Base-by-base conservation (phyloP, 2,329 filamentous ascomycete genomes). In the Cucurbitaria berberidis region DNA sequence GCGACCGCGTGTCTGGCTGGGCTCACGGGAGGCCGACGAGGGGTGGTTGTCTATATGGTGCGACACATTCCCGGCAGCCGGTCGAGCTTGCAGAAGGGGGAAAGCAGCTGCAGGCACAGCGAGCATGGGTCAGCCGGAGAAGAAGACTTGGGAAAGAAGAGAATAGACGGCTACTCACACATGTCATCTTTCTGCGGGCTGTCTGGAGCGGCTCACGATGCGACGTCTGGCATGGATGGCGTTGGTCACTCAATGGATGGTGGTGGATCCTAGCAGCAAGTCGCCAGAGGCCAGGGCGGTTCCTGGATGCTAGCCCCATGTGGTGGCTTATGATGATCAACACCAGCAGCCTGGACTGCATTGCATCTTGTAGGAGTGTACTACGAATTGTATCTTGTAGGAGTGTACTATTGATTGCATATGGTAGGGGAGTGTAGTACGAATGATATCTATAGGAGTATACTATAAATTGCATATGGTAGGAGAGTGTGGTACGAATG, bases 1-100 rank as follows among this genome's bases (percentile, higher is more conserved):
- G 55, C 79, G 69, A 36, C 79, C 79, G 54, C 80, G 74, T 50
- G 74, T 78, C 57, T 77, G 67, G 50, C 76, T 77, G 42, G 75
- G 71, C 53, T 80, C 78, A 54, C 75, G 76, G 38, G 72, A 71
- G 55, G 72, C 66, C 42, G 60, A 60, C 22, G 64, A 64, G 57
- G 68, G 62, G 51, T 61, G 45, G 19, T 67, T 48, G 19, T 68
- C 68, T 64, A 68, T 63, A 67, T 74, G 71, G 70, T 74, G 72
- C 66, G 73, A 71, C 72, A 64, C 63, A 59, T 64, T 71, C 59
- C 68, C 72, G 60, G 71, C 67, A 69, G 66, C 62, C 55, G 67
- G 72, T 70, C 71, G 70, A 63, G 71, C 66, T 68, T 75, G 71
- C 64, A 74, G 66, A 64, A 72, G 68, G 60, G 72, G 73, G 64